A percentile compares a stretch with the other conserved stretches of the same genome.
Conservation (phyloP, 306 rosid genomes). For the Citrullus colocynthis region DNA sequence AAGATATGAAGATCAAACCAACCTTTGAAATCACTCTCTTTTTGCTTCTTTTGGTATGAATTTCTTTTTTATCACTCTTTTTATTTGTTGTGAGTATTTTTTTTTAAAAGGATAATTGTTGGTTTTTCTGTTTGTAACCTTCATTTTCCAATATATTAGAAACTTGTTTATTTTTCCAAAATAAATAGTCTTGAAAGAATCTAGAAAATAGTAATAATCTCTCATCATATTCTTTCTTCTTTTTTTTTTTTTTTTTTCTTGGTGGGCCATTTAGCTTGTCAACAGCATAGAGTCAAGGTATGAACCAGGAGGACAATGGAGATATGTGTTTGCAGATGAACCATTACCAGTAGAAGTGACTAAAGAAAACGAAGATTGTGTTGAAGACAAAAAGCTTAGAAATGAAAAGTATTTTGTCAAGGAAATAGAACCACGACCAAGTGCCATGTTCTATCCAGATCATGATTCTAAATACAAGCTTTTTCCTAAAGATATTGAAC, state of each 20-base stretch:
- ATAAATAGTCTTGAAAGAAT: no score
- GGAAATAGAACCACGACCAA: background rate
- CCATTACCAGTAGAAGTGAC: background rate
- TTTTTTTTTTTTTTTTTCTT: background rate
- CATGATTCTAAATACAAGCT: background rate
- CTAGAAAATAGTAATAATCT: no score
- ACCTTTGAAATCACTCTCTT: background rate
- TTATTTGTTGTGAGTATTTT: no score
- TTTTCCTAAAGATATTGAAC: background rate
- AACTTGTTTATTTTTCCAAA: no score
- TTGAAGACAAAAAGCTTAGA: background rate
- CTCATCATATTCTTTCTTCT: no score
- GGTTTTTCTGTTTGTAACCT: no score
- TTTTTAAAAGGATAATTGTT: no score
- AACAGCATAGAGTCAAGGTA: background rate
- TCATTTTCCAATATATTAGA: no score
- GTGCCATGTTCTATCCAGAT: background rate
- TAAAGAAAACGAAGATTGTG: background rate
- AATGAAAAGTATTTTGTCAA: background rate
- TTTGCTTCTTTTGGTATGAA: background rate
- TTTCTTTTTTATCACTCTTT: no score
- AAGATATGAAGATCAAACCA: background rate
- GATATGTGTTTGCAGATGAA: background rate
- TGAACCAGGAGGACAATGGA: background rate
- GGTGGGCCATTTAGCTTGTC: background rate